Evolutionary conservation across 148 eudicot species (phyloP).

Genomic region (Chenopodium berlandieri): DNA sequence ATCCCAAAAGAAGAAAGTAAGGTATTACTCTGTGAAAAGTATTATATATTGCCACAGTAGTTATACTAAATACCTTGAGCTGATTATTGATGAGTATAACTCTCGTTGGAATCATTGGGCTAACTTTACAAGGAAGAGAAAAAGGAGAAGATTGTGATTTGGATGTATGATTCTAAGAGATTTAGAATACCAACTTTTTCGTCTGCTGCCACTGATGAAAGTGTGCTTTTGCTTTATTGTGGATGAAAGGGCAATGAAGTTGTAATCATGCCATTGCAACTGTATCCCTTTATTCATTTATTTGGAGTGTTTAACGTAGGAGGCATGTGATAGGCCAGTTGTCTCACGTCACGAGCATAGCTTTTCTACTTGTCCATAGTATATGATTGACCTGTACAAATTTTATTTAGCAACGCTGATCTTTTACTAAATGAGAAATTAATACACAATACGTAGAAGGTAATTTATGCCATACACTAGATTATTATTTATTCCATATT

Average conservation of each 20-base stretch:
- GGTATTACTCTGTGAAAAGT: neutral
- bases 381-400: neutral
- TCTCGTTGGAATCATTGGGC: constrained; percentile 24
- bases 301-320: constrained; percentile 7
- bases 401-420: neutral
- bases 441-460: neutral
- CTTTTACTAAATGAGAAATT: neutral
- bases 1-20: neutral
- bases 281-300: neutral
- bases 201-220: constrained; percentile 17
- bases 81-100: constrained; percentile 12
- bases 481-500: neutral
- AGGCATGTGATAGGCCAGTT: constrained; percentile 8
- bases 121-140: constrained; percentile 20
- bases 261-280: constrained; percentile 16
- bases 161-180: constrained; percentile 22
- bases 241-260: constrained; percentile 18
- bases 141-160: constrained; percentile 22
- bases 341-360: constrained; percentile 1
- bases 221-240: constrained; percentile 21
- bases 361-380: constrained; percentile 11
- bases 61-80: neutral
- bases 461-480: constrained; percentile 6
- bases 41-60: neutral
- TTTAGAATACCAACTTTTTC: constrained; percentile 22